Base-by-base conservation (phyloP, 768 basidiomycete genomes). In the Leccinum sublutescens region DNA sequence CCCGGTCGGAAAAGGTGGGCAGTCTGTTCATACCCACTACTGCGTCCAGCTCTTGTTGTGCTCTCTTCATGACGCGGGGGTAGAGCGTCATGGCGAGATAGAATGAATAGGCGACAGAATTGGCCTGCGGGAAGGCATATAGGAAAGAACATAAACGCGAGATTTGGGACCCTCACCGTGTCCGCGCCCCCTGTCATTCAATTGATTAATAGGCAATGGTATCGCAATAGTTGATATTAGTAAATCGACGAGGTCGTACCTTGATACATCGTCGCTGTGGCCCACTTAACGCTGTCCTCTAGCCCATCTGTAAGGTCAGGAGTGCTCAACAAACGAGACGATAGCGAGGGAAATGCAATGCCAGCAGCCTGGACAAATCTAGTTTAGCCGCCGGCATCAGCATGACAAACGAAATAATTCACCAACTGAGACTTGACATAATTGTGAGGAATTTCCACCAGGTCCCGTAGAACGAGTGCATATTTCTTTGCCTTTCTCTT, bases 71-170 rank as follows among this genome's bases (percentile, higher is more conserved):
- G n/a, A 68, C 65, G 1, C 43, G 55, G 2, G 74, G 73, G 50
- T 66, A 61, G 49, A 70, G 64, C 19, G 64, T 61, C 73, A 73
- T 74, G 2, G 68, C 73, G 17, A 72, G 68, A 21, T 60, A 60
- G 45, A 67, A 65, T 8, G 59, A 56, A 50, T 57, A 63, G 5
- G 54, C 33, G 1, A 58, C 23, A 2, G 68, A 62, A 12, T 43
- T 50, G 7, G 63, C 25, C 68, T 67, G n/a, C 15, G 51, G 3
- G 65, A 15, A n/a, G 27, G 17, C 1, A 7, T 40, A 43, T 59
- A 6, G 1, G 1, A n/a, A 56, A 31, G 6, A 34, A 6, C 33
- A 14, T 17, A 5, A 19, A n/a, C 9, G 21, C 3, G 17, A 52
- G 0, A 52, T 31, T 9, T 52, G 31, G 33, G 6, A 12, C 17